Evolutionary conservation across 208 protist genomes (phyloP).

Genomic region (Acanthamoeba rhysodes): DNA sequence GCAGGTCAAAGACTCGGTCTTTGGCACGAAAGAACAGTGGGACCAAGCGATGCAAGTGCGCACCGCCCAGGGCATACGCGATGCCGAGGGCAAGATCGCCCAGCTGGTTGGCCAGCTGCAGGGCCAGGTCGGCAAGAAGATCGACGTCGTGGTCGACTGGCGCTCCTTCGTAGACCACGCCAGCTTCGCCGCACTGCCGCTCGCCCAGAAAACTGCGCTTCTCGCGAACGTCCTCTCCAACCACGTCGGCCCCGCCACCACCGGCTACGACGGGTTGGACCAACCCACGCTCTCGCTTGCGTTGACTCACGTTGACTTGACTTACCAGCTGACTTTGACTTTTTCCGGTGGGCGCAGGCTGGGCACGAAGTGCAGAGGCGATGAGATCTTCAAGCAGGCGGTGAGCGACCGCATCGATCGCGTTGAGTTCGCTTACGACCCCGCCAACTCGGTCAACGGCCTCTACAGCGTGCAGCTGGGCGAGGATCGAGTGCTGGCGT

Average conservation of each 20-base stretch:
- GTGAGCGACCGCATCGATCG: not conserved
- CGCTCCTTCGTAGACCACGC: not conserved
- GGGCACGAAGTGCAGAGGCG: not conserved
- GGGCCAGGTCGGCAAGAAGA: not conserved
- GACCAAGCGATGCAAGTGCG: not conserved
- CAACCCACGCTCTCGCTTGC: not conserved
- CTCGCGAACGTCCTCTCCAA: not conserved
- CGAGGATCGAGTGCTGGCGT: not conserved
- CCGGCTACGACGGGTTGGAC: not conserved
- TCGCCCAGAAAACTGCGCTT: not conserved
- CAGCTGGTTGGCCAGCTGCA: not conserved
- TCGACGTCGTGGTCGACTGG: not conserved
- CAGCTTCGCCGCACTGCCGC: not conserved
- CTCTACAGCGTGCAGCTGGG: not conserved
- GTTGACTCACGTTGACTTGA: not conserved
- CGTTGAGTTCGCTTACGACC: not conserved
- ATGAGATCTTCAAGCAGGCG: conserved; percentile 8
- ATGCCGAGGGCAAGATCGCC: not conserved
- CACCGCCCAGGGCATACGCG: conserved; percentile 1
- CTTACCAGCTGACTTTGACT: too few species aligned
- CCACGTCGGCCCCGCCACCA: not conserved
- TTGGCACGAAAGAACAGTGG: not conserved
- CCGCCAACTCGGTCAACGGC: not conserved
- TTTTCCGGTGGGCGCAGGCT: too few species aligned
- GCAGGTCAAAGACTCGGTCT: not conserved